Conservation (phyloP, 176 grass and related monocot species). For the Puccinellia tenuiflora region DNA sequence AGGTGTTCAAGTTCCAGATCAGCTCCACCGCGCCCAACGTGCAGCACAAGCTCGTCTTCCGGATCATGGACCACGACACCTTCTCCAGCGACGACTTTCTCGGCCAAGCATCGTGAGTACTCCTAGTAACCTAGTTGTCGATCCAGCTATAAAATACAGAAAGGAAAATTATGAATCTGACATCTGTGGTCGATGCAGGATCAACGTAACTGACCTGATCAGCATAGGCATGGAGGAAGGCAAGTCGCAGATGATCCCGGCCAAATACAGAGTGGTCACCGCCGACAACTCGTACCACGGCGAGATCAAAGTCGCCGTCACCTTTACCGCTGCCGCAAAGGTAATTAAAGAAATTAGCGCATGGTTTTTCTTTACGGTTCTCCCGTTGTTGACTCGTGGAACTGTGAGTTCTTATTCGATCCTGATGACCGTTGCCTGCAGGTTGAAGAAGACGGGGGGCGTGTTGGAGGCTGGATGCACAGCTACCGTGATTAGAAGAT, state of each 20-base stretch:
- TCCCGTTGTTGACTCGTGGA: background rate
- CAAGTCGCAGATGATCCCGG: constrained; percentile 25
- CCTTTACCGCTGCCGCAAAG: constrained; percentile 48
- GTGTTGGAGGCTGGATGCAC: constrained; percentile 34
- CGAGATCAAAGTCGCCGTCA: constrained; percentile 65
- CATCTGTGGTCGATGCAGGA: constrained; percentile 20
- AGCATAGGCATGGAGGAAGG: constrained; percentile 60
- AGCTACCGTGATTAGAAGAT: background rate
- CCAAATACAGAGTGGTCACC: constrained; percentile 69
- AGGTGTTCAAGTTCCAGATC: constrained; percentile 72
- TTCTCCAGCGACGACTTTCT: constrained; percentile 77
- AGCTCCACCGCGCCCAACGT: constrained; percentile 33
- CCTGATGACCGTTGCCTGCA: background rate
- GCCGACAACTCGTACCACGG: constrained; percentile 55
- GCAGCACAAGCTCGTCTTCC: constrained; percentile 68
- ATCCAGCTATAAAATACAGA: background rate
- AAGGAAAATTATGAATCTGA: background rate
- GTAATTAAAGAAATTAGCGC: constrained; percentile 6
- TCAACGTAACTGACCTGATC: constrained; percentile 69
- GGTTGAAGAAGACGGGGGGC: constrained; percentile 8
- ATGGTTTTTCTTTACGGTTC: background rate
- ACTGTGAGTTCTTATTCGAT: background rate
- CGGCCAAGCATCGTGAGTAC: constrained; percentile 66
- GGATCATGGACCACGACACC: constrained; percentile 67
- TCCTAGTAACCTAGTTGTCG: background rate